A percentile compares a stretch with the other conserved stretches of the same genome.
Conservation (phyloP, 345 rosid genomes). For the Streptanthus diversifolius region DNA sequence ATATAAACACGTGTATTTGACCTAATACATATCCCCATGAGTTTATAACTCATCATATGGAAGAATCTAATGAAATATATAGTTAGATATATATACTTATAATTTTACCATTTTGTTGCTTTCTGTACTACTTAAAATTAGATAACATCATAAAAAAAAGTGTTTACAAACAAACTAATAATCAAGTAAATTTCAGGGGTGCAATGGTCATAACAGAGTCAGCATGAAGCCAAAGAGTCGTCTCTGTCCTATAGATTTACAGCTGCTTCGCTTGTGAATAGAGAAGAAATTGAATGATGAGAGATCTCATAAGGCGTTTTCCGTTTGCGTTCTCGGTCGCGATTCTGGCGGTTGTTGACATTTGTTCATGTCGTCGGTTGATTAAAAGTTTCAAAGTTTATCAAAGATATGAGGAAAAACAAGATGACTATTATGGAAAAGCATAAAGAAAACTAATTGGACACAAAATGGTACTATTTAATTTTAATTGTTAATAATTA, state of each 20-base stretch:
- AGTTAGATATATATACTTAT: neutral
- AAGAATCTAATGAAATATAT: neutral
- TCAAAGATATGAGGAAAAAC: neutral
- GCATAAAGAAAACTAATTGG: neutral
- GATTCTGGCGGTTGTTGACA: conserved; percentile 9
- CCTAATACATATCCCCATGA: neutral
- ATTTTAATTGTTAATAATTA: conserved; percentile 56
- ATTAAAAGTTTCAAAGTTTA: neutral
- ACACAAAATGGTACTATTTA: neutral
- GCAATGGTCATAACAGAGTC: neutral
- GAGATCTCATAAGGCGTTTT: neutral
- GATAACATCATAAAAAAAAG: neutral
- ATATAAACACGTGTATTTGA: neutral
- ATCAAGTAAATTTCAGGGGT: neutral
- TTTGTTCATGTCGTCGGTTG: neutral
- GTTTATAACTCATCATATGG: neutral
- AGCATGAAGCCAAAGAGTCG: conserved; percentile 27
- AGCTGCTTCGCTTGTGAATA: conserved; percentile 23
- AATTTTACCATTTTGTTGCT: no score
- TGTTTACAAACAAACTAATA: neutral
- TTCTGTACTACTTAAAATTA: neutral
- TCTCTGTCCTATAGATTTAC: conserved; percentile 16
- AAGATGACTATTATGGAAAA: neutral
- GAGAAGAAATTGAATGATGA: conserved; percentile 18
- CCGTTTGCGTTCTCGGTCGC: conserved; percentile 5